Percentiles rank a stretch among this genome's conserved stretches.
Evolutionary conservation across 495 filamentous ascomycete species (phyloP).

Genomic region (Podospora pseudoanserina): DNA sequence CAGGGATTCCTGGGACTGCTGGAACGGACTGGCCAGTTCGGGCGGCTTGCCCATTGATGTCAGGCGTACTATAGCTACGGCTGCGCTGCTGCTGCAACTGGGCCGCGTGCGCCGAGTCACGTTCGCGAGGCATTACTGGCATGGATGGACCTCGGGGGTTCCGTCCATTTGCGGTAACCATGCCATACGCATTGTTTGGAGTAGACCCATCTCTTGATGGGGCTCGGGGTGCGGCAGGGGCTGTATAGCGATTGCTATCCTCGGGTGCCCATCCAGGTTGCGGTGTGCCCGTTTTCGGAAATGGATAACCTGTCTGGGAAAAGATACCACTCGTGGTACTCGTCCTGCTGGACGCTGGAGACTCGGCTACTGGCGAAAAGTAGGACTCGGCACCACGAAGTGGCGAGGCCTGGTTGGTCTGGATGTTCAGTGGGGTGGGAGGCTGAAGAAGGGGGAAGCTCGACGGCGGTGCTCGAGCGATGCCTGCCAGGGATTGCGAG

Average conservation of each 20-base stretch:
- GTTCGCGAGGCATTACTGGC: conserved; percentile 59
- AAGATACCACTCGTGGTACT: conserved; percentile 60
- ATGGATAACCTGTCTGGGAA: conserved; percentile 61
- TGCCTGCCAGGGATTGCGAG: conserved; percentile 44
- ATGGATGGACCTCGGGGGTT: conserved; percentile 74
- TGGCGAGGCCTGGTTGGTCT: conserved; percentile 59
- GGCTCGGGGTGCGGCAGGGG: conserved; percentile 75
- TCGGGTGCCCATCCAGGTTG: conserved; percentile 59
- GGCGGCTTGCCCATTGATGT: conserved; percentile 50
- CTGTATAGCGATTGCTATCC: conserved; percentile 75
- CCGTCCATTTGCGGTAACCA: conserved; percentile 53
- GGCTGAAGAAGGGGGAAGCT: conserved; percentile 63
- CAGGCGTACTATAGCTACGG: conserved; percentile 60
- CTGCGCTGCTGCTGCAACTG: conserved; percentile 56
- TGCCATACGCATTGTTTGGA: conserved; percentile 53
- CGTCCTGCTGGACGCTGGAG: conserved; percentile 76
- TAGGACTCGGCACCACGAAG: conserved; percentile 67
- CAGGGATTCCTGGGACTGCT: conserved; percentile 55
- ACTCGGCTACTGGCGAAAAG: conserved; percentile 84
- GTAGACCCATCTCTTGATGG: conserved; percentile 73
- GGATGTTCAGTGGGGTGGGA: conserved; percentile 60
- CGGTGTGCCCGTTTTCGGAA: conserved; percentile 69
- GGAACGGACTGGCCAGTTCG: conserved; percentile 40
- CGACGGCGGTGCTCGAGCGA: conserved; percentile 56
- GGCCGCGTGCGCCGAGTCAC: conserved; percentile 49